phyloP scores from a whole-genome alignment of 225 moss, liverwort and hornwort species.

The Polytrichum commune region DNA sequence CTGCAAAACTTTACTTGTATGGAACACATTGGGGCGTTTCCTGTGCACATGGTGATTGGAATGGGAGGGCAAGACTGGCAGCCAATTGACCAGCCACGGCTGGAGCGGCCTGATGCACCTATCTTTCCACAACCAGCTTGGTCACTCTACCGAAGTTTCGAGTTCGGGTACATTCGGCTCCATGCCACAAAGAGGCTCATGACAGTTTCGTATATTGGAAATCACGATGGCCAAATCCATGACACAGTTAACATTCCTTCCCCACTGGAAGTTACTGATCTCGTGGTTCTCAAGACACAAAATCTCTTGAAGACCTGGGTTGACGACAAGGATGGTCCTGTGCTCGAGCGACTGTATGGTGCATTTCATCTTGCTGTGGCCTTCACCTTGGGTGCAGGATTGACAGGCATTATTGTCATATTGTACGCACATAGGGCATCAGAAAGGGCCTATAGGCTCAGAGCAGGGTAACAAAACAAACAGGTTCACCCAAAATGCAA shows the following conservation, averaged over 20 bases:
- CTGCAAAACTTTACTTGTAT: constrained; percentile 58
- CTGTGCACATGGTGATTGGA: constrained; percentile 89
- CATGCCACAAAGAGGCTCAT: constrained; percentile 58
- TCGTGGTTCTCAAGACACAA: neutral
- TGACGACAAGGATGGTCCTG: neutral
- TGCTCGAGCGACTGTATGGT: neutral
- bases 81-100: constrained; percentile 56
- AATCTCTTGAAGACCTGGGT: neutral
- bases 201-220: constrained; percentile 67
- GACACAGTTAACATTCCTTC: constrained; percentile 54
- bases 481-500: too few relatives aligned
- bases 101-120: constrained; percentile 49
- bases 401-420: constrained; percentile 25
- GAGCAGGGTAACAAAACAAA: too few relatives aligned
- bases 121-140: constrained; percentile 78
- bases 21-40: constrained; percentile 26
- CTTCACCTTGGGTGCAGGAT: constrained; percentile 33
- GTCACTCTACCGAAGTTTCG: constrained; percentile 70
- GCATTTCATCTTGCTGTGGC: constrained; percentile 23
- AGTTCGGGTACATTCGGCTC: constrained; percentile 73
- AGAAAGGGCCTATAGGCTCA: neutral
- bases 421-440: constrained; percentile 1
- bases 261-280: neutral
- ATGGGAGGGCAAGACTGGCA: constrained; percentile 99
- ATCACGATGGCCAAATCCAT: constrained; percentile 86